These are phyloP conservation scores for Pezicula radicicola DNA, from an alignment of 2,329 filamentous ascomycete genomes.

Conservation along the genomic window DNA sequence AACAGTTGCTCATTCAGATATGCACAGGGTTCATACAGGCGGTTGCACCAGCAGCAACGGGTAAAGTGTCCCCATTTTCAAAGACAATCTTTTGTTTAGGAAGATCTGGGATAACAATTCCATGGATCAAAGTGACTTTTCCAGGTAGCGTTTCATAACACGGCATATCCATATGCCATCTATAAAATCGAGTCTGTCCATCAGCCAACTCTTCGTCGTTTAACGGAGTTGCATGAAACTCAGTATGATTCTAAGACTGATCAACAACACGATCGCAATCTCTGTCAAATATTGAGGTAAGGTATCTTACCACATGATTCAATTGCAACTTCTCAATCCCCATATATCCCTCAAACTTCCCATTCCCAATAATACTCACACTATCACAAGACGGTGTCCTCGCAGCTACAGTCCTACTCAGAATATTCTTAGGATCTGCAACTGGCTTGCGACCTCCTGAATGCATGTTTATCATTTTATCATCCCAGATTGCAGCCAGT, in stretches of 20 bases:
- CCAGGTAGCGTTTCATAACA: constrained; percentile 26
- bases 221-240: constrained; percentile 8
- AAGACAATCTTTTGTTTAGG: constrained; percentile 23
- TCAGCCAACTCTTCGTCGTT: constrained; percentile 10
- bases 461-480: constrained; percentile 3
- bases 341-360: constrained; percentile 6
- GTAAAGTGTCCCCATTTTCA: constrained; percentile 11
- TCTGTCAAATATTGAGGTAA: background rate
- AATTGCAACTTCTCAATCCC: constrained; percentile 3
- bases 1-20: background rate
- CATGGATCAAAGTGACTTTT: constrained; percentile 23
- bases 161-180: constrained; percentile 29
- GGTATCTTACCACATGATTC: background rate
- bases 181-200: constrained; percentile 24
- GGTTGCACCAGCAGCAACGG: constrained; percentile 21
- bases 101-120: constrained; percentile 17
- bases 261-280: background rate
- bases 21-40: constrained; percentile 13
- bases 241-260: background rate
- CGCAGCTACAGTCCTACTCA: constrained; percentile 2
- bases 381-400: constrained; percentile 1
- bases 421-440: constrained; percentile 8
- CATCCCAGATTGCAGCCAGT: constrained; percentile 8
- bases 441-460: constrained; percentile 4
- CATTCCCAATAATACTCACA: constrained; percentile 9